Base-by-base conservation (phyloP, 805 yeast species). In the Isabelozyma pseudorhagii region DNA sequence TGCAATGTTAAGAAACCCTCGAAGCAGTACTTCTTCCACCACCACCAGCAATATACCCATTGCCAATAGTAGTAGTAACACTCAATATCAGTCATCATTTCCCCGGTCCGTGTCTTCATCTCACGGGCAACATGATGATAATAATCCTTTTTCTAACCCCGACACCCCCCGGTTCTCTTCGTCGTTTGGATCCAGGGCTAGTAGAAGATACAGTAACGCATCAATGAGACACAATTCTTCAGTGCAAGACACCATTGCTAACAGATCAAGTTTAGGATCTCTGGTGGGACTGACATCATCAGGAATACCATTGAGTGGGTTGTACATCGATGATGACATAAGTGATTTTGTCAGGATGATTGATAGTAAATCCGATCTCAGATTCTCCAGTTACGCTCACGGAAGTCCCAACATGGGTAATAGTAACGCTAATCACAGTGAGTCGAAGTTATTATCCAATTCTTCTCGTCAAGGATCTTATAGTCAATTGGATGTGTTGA, bases 321-420 rank as follows among this genome's bases (percentile, higher is more conserved):
- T 78, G 9, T 76, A 75, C 55, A 62, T 73, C 41, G 84, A 80
- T 49, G 84, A 80, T 48, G 89, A 83, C 54, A 72, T 88, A 15
- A 77, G 85, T 50, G 88, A 85, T 46, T 88, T 88, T 70, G 86
- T 88, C 43, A 75, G 79, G 54, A 72, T 86, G 76, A 80, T 88
- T 42, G 94, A 88, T 54, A 80, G 82, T 43, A 83, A 81, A 56
- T 72, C 77, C 8, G 87, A 82, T 41, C 64, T 83, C 21, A 72
- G 79, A 40, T 58, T 74, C 47, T 57, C 57, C 18, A 56, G 50
- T 31, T 61, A 61, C 48, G 46, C 39, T 25, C 43, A 38, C 10
- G 44, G 44, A 18, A 15, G 27, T 15, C 14, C 31, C 21, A 38
- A 14, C 21, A 14, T 14, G 11, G 40, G 40, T 8, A 31, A 31